Evolutionary conservation across 768 basidiomycete species (phyloP), one percentile per base, ranked within the genome.

Genomic region (Psilocybe cubensis): DNA sequence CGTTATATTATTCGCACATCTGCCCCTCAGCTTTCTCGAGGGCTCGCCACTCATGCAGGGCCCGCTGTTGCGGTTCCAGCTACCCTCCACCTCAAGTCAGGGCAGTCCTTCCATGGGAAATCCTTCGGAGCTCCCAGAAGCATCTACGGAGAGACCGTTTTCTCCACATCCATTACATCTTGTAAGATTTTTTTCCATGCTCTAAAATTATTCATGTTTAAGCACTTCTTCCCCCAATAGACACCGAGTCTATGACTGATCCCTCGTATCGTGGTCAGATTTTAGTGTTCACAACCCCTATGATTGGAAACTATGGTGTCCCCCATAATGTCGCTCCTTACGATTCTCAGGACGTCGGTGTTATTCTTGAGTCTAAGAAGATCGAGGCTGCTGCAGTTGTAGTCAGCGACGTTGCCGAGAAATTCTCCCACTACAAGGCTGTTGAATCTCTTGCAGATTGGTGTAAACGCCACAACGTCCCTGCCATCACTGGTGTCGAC

Each of bases 171-270:
- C 41, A 99, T 99, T 72, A 99, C 97, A 1, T 97, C 95, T 38
- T 99, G 95, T 94, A 60, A 65, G 91, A 79, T 8, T 3, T 45
- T 24, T 53, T 55, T 51, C 20, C 27, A 11, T 31, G 25, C 50
- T 17, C 27, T 54, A 29, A 11, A 14, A 29, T 1, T 12, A 29
- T 42, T 51, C 59, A n/a, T 45, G 23, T 62, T 59, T n/a, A 17
- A 29, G 18, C 47, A 61, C 52, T 54, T 60, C 41, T 42, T 43
- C 25, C 9, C 4, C 46, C 52, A 33, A 61, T 57, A 96, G 95
- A 99, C 72, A 98, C 96, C 45, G 97, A 99, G 76, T 97, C 94
- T 7, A 98, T 99, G 97, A 99, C 97, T 33, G 97, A 99, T 72
- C 97, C 97, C 6, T 98, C 97, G 7, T 98, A 99, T 74, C 91